These are phyloP conservation scores for Amaranthus hypochondriacus DNA, from an alignment of 148 eudicot species.

Conservation along the genomic window DNA sequence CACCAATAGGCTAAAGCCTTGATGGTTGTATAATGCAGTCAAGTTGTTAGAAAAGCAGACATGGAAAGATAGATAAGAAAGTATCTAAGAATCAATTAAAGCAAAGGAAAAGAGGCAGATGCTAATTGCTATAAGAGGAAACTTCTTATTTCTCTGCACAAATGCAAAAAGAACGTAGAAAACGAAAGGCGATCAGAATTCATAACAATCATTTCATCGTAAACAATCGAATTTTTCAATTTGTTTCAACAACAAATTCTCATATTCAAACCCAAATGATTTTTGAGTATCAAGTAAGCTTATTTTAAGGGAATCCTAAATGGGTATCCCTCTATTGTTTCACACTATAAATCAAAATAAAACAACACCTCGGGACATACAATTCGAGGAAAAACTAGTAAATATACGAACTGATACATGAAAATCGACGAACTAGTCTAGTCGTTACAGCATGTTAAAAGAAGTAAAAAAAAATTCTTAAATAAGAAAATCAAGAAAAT, in stretches of 20 bases:
- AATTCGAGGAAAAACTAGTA: slow-evolving; percentile 24
- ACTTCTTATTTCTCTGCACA: not conserved
- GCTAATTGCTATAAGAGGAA: not conserved
- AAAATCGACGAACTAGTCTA: slow-evolving; percentile 21
- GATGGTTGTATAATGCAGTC: no score
- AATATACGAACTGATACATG: not conserved
- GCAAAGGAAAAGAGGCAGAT: not conserved
- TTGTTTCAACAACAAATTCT: slow-evolving; percentile 12
- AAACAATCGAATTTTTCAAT: slow-evolving; percentile 18
- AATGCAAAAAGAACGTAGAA: not conserved
- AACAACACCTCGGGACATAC: slow-evolving; percentile 39
- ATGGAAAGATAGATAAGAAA: not conserved
- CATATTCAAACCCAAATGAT: slow-evolving; percentile 20
- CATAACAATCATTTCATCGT: slow-evolving; percentile 1
- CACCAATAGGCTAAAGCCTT: no score
- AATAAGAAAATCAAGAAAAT: not conserved
- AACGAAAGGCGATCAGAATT: not conserved
- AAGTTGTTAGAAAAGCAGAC: no score
- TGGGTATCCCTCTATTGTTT: slow-evolving; percentile 38
- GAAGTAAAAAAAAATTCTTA: not conserved
- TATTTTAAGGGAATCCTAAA: slow-evolving; percentile 37
- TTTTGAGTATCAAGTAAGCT: slow-evolving; percentile 22
- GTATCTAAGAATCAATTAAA: not conserved
- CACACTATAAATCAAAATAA: slow-evolving; percentile 39
- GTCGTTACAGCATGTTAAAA: slow-evolving; percentile 29